Base-by-base conservation (phyloP, 2,329 filamentous ascomycete species). In the Scedosporium boydii region DNA sequence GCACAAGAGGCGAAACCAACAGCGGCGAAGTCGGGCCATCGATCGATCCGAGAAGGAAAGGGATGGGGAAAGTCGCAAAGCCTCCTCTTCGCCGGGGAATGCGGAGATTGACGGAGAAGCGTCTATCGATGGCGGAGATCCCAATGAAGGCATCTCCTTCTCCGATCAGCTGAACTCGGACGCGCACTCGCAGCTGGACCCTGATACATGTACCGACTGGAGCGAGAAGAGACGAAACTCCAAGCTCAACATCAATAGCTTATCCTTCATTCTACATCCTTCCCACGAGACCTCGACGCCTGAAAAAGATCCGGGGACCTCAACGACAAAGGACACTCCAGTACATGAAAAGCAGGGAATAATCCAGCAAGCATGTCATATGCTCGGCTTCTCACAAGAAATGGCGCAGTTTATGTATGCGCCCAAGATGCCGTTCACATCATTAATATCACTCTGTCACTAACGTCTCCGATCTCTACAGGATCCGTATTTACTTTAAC, bases 401-500 rank as follows among this genome's bases (percentile, higher is more conserved):
- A 57, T 63, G 18, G 14, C 58, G 3, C 27, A n/a, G 18, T 14
- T 34, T 3, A 34, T 62, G 61, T 62, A 44, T 48, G 61, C 14
- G 6, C 7, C 29, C 29, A 7, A 9, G 29, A 34, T 34, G 29
- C 29, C 29, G 1, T 14, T 38, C 9, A 1, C 10, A 12, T 3
- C 34, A 38, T 38, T 12, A 4, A 14, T 3, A 38, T 10, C 3
- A 14, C 10, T 3, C 10, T 9, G 34, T 1, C 34, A 9, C 34
- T 38, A 14, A 38, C 10, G 9, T 38, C 10, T 6, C 34, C 34
- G 12, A 38, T 14, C 10, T 38, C 34, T 38, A 9, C 26, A 68
- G 68, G 38, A 67, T 69, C 62, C 63, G 59, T 4, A 59, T 63
- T 1, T 70, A 69, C 64, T 74, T 73, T 59, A 66, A 69, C 46